Conservation (phyloP, 2,329 filamentous ascomycete species). For the Talaromyces rugulosus region DNA sequence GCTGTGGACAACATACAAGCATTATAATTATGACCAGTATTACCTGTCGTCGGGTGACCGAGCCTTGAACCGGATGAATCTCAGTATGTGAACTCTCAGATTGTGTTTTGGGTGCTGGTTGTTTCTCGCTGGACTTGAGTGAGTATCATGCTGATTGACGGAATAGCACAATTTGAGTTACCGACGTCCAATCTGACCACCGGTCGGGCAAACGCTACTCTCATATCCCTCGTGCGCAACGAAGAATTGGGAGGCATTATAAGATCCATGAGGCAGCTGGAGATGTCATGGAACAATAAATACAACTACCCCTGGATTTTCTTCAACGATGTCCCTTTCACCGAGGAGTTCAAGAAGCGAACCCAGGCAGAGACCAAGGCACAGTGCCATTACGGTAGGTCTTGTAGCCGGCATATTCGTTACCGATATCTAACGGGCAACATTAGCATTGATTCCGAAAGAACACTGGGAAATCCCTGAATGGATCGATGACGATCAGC, state of each 20-base stretch:
- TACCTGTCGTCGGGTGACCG: slow-evolving; percentile 12
- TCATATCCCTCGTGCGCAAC: slow-evolving; percentile 88
- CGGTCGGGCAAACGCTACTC: slow-evolving; percentile 84
- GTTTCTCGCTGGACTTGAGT: background rate
- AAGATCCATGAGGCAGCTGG: slow-evolving; percentile 82
- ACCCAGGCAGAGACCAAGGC: slow-evolving; percentile 82
- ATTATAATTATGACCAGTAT: slow-evolving; percentile 5
- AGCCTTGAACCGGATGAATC: slow-evolving; percentile 4
- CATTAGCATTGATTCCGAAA: slow-evolving; percentile 73
- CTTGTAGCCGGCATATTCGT: background rate
- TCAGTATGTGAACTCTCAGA: slow-evolving; percentile 1
- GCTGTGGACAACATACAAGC: slow-evolving; percentile 3
- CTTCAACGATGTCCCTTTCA: slow-evolving; percentile 93
- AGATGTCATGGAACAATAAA: slow-evolving; percentile 93
- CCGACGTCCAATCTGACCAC: background rate
- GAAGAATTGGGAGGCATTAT: slow-evolving; percentile 81
- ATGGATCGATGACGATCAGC: slow-evolving; percentile 89
- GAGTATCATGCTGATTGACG: background rate
- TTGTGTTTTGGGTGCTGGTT: background rate
- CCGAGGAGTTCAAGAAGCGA: slow-evolving; percentile 85
- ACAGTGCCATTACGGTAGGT: slow-evolving; percentile 73
- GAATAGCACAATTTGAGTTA: background rate
- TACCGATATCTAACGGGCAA: background rate
- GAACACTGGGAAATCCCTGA: slow-evolving; percentile 90
- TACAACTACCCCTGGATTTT: slow-evolving; percentile 99